Conservation (phyloP, 1,284 basidiomycete genomes). For the Heterobasidion annosum region DNA sequence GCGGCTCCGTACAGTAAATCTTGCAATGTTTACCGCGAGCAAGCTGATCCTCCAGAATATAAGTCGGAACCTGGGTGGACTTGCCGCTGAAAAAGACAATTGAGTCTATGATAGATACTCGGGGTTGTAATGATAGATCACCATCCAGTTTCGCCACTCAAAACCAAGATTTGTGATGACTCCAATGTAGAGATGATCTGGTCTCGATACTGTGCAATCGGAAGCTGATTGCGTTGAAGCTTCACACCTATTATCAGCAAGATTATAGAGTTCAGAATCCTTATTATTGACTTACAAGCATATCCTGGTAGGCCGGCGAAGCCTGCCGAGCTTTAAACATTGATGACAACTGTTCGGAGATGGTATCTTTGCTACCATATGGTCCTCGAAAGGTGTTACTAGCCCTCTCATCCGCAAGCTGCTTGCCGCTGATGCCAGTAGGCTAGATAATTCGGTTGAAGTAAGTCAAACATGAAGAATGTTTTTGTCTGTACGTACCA, state of each 20-base stretch:
- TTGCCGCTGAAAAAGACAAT: constrained; percentile 64
- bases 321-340: constrained; percentile 54
- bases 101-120: neutral
- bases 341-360: constrained; percentile 44
- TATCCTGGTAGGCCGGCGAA: constrained; percentile 71
- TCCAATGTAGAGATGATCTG: constrained; percentile 71
- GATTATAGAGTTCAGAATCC: constrained; percentile 18
- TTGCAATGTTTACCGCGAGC: constrained; percentile 80
- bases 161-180: constrained; percentile 79
- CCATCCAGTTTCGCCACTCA: constrained; percentile 99
- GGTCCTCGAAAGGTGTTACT: constrained; percentile 7
- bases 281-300: constrained; percentile 48
- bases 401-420: constrained; percentile 13
- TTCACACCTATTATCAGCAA: constrained; percentile 18
- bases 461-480: neutral
- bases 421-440: constrained; percentile 21
- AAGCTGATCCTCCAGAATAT: constrained; percentile 89
- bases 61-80: constrained; percentile 94
- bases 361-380: constrained; percentile 14
- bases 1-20: constrained; percentile 94
- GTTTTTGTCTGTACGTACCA: constrained; percentile 24
- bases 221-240: constrained; percentile 69
- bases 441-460: constrained; percentile 14
- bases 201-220: constrained; percentile 82
- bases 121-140: constrained; percentile 21